Conservation (phyloP, 2,329 filamentous ascomycete species). For the Penicillium sp. region DNA sequence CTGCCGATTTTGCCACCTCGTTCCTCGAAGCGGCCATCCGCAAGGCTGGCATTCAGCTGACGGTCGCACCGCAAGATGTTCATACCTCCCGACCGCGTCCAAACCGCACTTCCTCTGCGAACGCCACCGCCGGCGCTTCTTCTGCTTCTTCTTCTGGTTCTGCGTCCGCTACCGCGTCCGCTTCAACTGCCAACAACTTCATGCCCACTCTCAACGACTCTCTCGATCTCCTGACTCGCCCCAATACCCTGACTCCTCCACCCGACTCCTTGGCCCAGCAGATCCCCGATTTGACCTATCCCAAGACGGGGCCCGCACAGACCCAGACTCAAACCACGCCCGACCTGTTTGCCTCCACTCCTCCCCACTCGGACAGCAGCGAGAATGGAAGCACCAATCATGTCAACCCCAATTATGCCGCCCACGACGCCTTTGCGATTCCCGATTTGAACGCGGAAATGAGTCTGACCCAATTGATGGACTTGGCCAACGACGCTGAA, state of each 20-base stretch:
- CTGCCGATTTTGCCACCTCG: conserved; percentile 90
- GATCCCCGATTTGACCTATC: conserved; percentile 35
- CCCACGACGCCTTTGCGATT: conserved; percentile 25
- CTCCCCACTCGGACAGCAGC: conserved; percentile 38
- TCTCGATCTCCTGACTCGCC: conserved; percentile 19
- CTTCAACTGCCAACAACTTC: conserved; percentile 4
- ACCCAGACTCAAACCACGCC: conserved; percentile 14
- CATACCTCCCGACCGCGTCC: conserved; percentile 17
- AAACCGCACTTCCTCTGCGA: neutral
- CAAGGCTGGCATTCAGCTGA: conserved; percentile 73
- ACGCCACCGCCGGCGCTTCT: conserved; percentile 10
- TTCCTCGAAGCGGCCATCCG: conserved; percentile 89
- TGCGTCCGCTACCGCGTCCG: conserved; percentile 2
- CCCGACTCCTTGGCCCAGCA: conserved; percentile 38
- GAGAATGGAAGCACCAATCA: conserved; percentile 40
- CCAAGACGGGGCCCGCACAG: conserved; percentile 20
- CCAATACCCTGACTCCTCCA: conserved; percentile 36
- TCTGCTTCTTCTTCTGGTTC: neutral
- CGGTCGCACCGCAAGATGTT: conserved; percentile 38
- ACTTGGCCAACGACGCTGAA: conserved; percentile 40
- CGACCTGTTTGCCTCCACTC: conserved; percentile 36
- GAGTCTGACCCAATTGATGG: conserved; percentile 38
- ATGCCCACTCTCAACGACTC: conserved; percentile 9
- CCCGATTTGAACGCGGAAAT: conserved; percentile 29
- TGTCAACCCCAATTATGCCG: conserved; percentile 26